Evolutionary conservation across 1,284 basidiomycete species (phyloP).

Genomic region (Microbotryum lychnidis-dioicae): DNA sequence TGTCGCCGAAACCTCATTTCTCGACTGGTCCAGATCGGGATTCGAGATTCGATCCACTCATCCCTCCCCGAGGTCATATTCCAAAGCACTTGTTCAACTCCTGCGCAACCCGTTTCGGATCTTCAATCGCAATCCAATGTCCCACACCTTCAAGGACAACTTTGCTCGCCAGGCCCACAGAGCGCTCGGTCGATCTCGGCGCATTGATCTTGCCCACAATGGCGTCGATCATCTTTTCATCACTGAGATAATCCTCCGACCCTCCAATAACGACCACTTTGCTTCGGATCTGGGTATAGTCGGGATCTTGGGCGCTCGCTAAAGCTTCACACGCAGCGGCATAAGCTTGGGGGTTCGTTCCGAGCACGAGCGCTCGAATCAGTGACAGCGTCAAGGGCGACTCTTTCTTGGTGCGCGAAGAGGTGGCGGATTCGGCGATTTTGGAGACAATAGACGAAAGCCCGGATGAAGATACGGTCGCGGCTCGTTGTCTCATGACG

Average conservation of each 20-base stretch:
- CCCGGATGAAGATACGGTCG: slow-evolving; percentile 13
- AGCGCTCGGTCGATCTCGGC: no score
- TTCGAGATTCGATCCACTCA: no score
- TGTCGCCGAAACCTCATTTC: no score
- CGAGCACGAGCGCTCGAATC: slow-evolving; percentile 20
- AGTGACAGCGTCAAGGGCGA: slow-evolving; percentile 17
- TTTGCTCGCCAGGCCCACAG: neutral
- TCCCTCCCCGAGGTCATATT: no score
- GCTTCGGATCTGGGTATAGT: slow-evolving; percentile 19
- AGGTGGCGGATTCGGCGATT: slow-evolving; percentile 21
- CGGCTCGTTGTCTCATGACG: slow-evolving; percentile 16
- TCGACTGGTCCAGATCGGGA: no score
- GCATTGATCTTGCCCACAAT: slow-evolving; percentile 5
- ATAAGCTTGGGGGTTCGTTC: slow-evolving; percentile 14
- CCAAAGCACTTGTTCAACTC: slow-evolving; percentile 6
- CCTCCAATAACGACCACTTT: slow-evolving; percentile 21
- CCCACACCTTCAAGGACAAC: slow-evolving; percentile 17
- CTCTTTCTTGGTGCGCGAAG: slow-evolving; percentile 10
- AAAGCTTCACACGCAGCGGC: slow-evolving; percentile 25
- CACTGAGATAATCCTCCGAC: slow-evolving; percentile 18
- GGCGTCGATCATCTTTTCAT: slow-evolving; percentile 6
- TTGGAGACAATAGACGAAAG: slow-evolving; percentile 14
- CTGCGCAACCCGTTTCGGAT: neutral
- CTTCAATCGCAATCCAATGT: slow-evolving; percentile 28
- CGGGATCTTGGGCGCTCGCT: slow-evolving; percentile 17